Evolutionary conservation across 2,329 filamentous ascomycete genomes (phyloP).

Genomic region (Alternaria brassicae): DNA sequence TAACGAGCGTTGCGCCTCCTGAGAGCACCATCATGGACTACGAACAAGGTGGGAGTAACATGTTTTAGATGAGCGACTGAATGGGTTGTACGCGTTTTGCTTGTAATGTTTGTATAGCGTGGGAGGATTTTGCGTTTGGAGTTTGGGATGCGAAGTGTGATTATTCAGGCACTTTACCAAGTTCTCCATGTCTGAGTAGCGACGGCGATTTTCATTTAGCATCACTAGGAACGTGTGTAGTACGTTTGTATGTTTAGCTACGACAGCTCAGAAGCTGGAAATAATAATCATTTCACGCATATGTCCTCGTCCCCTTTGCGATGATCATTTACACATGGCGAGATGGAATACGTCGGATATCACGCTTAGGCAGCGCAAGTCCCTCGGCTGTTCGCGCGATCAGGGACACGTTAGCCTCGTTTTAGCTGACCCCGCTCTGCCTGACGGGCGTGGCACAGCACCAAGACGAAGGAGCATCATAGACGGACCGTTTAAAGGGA

Average conservation of each 20-base stretch:
- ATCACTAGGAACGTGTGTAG: constrained; percentile 1
- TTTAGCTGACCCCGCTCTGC: constrained; percentile 1
- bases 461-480: neutral
- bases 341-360: neutral
- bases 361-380: neutral
- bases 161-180: neutral
- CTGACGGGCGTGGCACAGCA: neutral
- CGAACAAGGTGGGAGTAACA: constrained; percentile 34
- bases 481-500: constrained; percentile 6
- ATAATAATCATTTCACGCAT: neutral
- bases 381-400: constrained; percentile 4
- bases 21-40: constrained; percentile 48
- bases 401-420: constrained; percentile 4
- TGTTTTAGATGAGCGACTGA: constrained; percentile 30
- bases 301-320: neutral
- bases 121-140: constrained; percentile 14
- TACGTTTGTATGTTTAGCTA: constrained; percentile 4
- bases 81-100: constrained; percentile 10
- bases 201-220: neutral
- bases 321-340: neutral
- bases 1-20: constrained; percentile 37
- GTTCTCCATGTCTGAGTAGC: constrained; percentile 10
- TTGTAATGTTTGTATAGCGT: constrained; percentile 7
- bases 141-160: neutral
- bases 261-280: neutral